phyloP scores from a whole-genome alignment of 2,329 filamentous ascomycete species.

The Apiospora aurea region DNA sequence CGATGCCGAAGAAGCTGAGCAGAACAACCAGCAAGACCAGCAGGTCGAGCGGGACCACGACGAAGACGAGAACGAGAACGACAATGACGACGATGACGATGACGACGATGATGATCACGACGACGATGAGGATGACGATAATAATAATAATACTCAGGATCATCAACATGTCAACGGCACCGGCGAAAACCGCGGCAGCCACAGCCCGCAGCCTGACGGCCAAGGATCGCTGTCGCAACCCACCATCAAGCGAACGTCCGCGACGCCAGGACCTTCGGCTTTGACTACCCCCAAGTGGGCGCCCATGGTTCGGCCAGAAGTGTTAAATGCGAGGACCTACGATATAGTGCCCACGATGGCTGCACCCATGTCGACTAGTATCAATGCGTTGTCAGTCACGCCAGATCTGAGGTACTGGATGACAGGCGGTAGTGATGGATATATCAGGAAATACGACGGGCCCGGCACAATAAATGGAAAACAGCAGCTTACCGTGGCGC shows the following conservation, averaged over 20 bases:
- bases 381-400: constrained; percentile 91
- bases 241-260: constrained; percentile 40
- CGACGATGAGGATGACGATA: constrained; percentile 46
- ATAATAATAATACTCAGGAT: constrained; percentile 48
- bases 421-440: constrained; percentile 91
- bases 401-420: constrained; percentile 96
- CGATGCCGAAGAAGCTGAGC: constrained; percentile 39
- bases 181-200: constrained; percentile 46
- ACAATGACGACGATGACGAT: constrained; percentile 44
- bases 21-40: constrained; percentile 34
- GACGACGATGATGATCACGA: constrained; percentile 47
- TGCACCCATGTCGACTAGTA: constrained; percentile 92
- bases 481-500: constrained; percentile 89
- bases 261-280: constrained; percentile 39
- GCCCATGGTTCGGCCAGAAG: constrained; percentile 76
- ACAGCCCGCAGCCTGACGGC: constrained; percentile 31
- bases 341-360: constrained; percentile 98
- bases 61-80: constrained; percentile 43
- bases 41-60: constrained; percentile 49
- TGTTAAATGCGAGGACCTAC: constrained; percentile 80
- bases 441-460: constrained; percentile 96
- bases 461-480: constrained; percentile 95
- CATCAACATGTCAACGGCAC: constrained; percentile 42
- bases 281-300: constrained; percentile 51
- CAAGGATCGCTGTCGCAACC: constrained; percentile 27